These are phyloP conservation scores for Penicillium samsonianum DNA, from an alignment of 495 filamentous ascomycete genomes.

Conservation along the genomic window DNA sequence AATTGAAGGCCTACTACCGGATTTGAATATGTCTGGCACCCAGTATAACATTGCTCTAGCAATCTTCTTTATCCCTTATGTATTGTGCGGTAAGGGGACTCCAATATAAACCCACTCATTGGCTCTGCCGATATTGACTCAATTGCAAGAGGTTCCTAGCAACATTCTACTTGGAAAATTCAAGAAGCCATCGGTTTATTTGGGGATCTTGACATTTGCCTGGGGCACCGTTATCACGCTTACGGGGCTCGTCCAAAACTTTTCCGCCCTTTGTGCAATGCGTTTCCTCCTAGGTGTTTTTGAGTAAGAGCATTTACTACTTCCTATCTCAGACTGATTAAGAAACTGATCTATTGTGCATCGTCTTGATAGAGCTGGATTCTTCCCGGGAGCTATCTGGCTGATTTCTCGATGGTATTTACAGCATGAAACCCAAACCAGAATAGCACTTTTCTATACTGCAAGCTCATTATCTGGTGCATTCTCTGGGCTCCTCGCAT, in stretches of 20 bases:
- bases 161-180: neutral
- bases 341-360: neutral
- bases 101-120: neutral
- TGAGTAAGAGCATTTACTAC: neutral
- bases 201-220: neutral
- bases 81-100: neutral
- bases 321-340: neutral
- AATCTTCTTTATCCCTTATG: neutral
- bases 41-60: neutral
- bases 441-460: no score
- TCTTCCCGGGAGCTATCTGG: neutral
- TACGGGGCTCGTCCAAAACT: neutral
- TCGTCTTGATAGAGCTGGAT: neutral
- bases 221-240: neutral
- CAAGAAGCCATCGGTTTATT: neutral
- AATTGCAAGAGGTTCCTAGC: neutral
- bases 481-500: no score
- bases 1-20: neutral
- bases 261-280: neutral
- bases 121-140: neutral
- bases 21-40: neutral
- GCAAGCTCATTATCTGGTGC: no score
- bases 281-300: neutral
- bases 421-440: no score
- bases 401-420: no score